phyloP scores from a whole-genome alignment of 2,329 filamentous ascomycete species.

The Pseudopithomyces chartarum region DNA sequence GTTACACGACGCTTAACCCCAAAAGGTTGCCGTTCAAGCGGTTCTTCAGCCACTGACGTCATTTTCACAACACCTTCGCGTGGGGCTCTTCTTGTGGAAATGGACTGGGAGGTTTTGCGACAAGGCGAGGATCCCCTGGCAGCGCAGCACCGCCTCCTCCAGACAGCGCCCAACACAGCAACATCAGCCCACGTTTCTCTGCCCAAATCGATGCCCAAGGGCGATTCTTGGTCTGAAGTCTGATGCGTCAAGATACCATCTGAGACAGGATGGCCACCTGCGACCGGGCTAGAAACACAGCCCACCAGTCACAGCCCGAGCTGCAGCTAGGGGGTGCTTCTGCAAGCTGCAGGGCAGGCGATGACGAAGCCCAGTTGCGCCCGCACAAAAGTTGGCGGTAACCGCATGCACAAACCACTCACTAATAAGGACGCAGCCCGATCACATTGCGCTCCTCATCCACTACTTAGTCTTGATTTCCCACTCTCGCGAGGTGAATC shows the following conservation, averaged over 20 bases:
- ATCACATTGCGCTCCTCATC: conserved; percentile 20
- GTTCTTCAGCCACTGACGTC: conserved; percentile 1
- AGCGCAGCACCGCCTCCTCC: neutral
- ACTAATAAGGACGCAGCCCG: conserved; percentile 11
- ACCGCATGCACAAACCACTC: conserved; percentile 17
- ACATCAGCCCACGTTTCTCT: neutral
- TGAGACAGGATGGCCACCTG: conserved; percentile 17
- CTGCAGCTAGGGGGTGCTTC: neutral
- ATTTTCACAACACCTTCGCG: conserved; percentile 18
- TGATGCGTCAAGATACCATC: neutral
- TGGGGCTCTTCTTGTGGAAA: conserved; percentile 19
- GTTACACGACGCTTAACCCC: neutral
- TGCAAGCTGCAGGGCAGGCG: conserved; percentile 11
- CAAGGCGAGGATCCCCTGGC: conserved; percentile 3
- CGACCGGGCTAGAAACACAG: conserved; percentile 8
- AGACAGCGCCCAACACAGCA: neutral
- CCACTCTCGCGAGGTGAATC: conserved; percentile 1
- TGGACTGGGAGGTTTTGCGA: conserved; percentile 14
- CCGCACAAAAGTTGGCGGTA: conserved; percentile 30
- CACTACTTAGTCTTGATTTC: conserved; percentile 10
- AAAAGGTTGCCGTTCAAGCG: neutral
- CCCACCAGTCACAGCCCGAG: conserved; percentile 14
- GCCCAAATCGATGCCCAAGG: neutral
- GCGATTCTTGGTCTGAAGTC: neutral
- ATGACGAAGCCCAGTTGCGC: conserved; percentile 32